phyloP scores from a whole-genome alignment of 495 filamentous ascomycete species.

The Penicillium ochrochloron region DNA sequence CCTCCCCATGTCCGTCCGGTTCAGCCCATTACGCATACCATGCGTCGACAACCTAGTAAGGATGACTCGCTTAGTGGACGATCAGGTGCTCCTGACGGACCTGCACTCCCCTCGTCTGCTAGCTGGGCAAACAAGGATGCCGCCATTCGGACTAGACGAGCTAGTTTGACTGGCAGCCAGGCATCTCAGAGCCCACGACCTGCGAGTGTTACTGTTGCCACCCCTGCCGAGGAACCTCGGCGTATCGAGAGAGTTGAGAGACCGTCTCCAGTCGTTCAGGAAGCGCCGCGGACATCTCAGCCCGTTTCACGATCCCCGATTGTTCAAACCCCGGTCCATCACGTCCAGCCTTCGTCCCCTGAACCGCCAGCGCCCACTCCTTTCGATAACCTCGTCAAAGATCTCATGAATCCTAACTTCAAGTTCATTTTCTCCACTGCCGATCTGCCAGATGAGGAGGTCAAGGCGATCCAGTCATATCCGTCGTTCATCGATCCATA shows the following conservation, averaged over 20 bases:
- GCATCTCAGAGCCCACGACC: slow-evolving; percentile 81
- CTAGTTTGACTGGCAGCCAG: slow-evolving; percentile 78
- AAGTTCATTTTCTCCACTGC: slow-evolving; percentile 62
- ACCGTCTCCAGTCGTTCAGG: slow-evolving; percentile 32
- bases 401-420: slow-evolving; percentile 60
- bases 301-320: slow-evolving; percentile 31
- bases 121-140: slow-evolving; percentile 87
- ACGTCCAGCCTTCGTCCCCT: slow-evolving; percentile 26
- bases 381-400: slow-evolving; percentile 55
- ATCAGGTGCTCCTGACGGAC: slow-evolving; percentile 65
- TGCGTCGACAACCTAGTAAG: slow-evolving; percentile 74
- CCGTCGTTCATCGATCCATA: slow-evolving; percentile 81
- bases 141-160: slow-evolving; percentile 67
- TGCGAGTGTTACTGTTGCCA: slow-evolving; percentile 61
- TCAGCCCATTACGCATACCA: slow-evolving; percentile 66
- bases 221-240: slow-evolving; percentile 46
- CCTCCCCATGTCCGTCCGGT: slow-evolving; percentile 35
- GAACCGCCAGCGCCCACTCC: slow-evolving; percentile 40
- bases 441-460: slow-evolving; percentile 56
- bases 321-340: slow-evolving; percentile 24
- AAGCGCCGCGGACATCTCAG: slow-evolving; percentile 32
- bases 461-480: slow-evolving; percentile 61
- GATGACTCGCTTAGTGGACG: slow-evolving; percentile 69
- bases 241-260: slow-evolving; percentile 45
- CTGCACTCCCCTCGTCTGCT: slow-evolving; percentile 88